phyloP scores from a whole-genome alignment of 2,329 filamentous ascomycete genomes.

The Zasmidium cellare region DNA sequence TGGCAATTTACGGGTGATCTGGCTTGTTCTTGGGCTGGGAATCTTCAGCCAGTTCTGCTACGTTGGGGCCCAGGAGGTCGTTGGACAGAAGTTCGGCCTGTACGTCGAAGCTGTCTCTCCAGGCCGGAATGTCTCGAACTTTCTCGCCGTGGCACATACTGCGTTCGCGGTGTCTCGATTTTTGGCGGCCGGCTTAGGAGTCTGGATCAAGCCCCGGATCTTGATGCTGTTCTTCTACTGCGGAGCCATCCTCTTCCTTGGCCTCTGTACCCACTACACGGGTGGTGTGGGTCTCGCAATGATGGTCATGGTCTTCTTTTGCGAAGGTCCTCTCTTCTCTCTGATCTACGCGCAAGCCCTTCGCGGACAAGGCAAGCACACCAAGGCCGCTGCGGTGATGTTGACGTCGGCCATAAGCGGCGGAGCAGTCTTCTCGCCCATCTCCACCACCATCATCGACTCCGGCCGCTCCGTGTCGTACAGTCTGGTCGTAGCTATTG shows the following conservation, averaged over 20 bases:
- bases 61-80: conserved; percentile 60
- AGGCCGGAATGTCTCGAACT: conserved; percentile 38
- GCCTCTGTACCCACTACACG: conserved; percentile 52
- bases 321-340: conserved; percentile 61
- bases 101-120: conserved; percentile 47
- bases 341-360: conserved; percentile 60
- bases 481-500: conserved; percentile 55
- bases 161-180: conserved; percentile 61
- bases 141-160: conserved; percentile 56
- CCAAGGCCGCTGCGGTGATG: conserved; percentile 56
- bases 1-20: conserved; percentile 52
- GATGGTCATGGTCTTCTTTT: conserved; percentile 57
- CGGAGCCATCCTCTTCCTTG: conserved; percentile 54
- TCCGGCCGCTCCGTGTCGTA: conserved; percentile 45
- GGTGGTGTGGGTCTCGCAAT: conserved; percentile 48
- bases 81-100: conserved; percentile 49
- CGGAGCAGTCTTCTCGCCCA: conserved; percentile 57
- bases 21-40: conserved; percentile 57
- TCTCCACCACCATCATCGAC: conserved; percentile 50
- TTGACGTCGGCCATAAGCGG: conserved; percentile 57
- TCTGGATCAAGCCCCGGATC: conserved; percentile 59
- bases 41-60: conserved; percentile 61
- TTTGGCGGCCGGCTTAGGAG: conserved; percentile 52
- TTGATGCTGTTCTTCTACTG: conserved; percentile 56
- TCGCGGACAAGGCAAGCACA: conserved; percentile 58